phyloP scores from a whole-genome alignment of 257 asterid species.

The Handroanthus guayacan region DNA sequence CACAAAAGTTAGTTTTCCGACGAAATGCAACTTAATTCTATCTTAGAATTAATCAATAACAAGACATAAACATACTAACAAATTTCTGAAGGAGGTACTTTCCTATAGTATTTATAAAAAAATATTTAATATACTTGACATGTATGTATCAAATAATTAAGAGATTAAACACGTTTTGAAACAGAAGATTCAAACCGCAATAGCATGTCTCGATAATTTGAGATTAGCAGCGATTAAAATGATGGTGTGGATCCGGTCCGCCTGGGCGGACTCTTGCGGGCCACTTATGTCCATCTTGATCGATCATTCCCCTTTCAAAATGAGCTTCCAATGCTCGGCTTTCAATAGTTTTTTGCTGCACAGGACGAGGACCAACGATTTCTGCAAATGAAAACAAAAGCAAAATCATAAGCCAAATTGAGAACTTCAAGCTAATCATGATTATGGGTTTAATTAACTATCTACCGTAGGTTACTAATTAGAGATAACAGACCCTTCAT shows the following conservation, averaged over 20 bases:
- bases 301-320: constrained; percentile 33
- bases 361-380: constrained; percentile 37
- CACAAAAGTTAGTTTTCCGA: background rate
- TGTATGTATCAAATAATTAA: no score
- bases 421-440: constrained; percentile 37
- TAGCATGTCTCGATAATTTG: background rate
- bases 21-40: no score
- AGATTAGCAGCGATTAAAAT: constrained; percentile 34
- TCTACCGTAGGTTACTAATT: background rate
- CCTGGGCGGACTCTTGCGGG: constrained; percentile 59
- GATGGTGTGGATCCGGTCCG: constrained; percentile 78
- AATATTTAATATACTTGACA: no score
- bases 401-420: constrained; percentile 37
- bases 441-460: background rate
- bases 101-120: no score
- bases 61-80: no score
- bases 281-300: constrained; percentile 28
- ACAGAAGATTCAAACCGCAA: no score
- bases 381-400: constrained; percentile 40
- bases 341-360: constrained; percentile 47
- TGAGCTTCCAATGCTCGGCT: constrained; percentile 46
- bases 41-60: no score
- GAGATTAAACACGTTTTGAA: no score
- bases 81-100: no score
- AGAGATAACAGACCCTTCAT: constrained; percentile 2